Base-by-base conservation (phyloP, 1,284 basidiomycete genomes). In the Meripilus lineatus region DNA sequence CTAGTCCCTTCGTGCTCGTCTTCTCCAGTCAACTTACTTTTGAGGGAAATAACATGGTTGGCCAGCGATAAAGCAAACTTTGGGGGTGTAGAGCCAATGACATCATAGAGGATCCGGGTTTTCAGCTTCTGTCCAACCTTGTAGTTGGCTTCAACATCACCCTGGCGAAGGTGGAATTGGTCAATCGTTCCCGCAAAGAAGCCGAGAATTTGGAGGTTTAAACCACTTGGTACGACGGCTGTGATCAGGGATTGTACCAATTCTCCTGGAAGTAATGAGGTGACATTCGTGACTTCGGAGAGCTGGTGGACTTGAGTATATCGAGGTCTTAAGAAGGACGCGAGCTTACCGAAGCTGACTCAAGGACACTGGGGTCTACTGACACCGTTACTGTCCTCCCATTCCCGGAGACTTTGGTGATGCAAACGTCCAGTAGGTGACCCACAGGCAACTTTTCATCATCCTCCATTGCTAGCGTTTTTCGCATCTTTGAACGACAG, bases 111-210 rank as follows among this genome's bases (percentile, higher is more conserved):
- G 28, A 99, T 76, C 51, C 96, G 74, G 0, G 89, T 87, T 58
- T 89, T 92, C 56, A 98, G 70, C 69, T 91, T 96, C 62, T 90
- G 82, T 11, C 93, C 93, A 38, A 88, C 61, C 62, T 89, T 92
- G 66, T 77, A 86, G 28, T 67, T 65, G 40, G 76, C 74, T 32
- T 75, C 72, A 5, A 70, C 62, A 15, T 70, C 60, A 36, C 72
- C 67, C 14, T 68, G 54, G 3, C 72, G 72, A 17, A 98, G 68
- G 65, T 99, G 94, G 49, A 85, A 79, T 34, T 82, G 70, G 59
- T 97, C 93, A 40, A 93, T 77, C 0, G 93, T 95, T 23, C 92
- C 95, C 40, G 93, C 86, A 63, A 94, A 98, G 66, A 91, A 95
- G 2, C 94, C 95, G 24, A 94, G 77, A 17, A 98, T 74, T 66